Percentiles rank a stretch among this genome's conserved stretches.
These are phyloP conservation scores for Ogataea paraovalis DNA, from an alignment of 805 yeast species.

Conservation along the genomic window DNA sequence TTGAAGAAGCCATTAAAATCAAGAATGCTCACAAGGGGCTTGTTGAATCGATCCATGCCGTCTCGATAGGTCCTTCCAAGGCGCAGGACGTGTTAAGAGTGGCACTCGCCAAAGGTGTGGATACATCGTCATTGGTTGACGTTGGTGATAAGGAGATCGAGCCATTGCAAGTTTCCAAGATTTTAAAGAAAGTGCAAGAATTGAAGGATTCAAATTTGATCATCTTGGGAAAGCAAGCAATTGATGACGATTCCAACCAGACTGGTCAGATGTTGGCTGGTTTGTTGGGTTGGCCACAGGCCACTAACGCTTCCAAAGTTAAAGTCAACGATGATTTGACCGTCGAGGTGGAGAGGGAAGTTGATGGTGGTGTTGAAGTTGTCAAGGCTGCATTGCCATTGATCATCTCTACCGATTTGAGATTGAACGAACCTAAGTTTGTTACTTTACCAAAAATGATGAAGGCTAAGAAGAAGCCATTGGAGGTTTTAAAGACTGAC, in stretches of 20 bases:
- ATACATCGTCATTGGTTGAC: constrained; percentile 76
- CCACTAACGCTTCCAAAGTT: constrained; percentile 89
- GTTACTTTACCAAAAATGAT: constrained; percentile 94
- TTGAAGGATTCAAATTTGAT: constrained; percentile 71
- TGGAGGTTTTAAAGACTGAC: constrained; percentile 58
- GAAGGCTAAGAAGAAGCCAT: constrained; percentile 97
- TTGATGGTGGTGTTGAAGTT: constrained; percentile 92
- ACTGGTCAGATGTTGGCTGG: constrained; percentile 98
- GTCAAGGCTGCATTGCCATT: constrained; percentile 75
- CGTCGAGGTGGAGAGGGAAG: constrained; percentile 83
- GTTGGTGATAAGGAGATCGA: constrained; percentile 67
- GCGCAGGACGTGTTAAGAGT: constrained; percentile 84
- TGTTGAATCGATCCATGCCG: constrained; percentile 85
- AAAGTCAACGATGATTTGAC: constrained; percentile 50
- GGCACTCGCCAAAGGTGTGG: constrained; percentile 94
- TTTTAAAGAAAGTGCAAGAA: constrained; percentile 69
- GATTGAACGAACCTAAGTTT: constrained; percentile 92
- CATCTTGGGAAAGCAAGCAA: constrained; percentile 92
- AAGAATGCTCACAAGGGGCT: constrained; percentile 58
- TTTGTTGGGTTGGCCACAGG: constrained; percentile 91
- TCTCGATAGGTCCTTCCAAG: constrained; percentile 82
- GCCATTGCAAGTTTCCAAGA: constrained; percentile 86
- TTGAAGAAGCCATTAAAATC: constrained; percentile 87
- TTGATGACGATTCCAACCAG: constrained; percentile 92
- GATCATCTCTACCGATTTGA: constrained; percentile 86